These are phyloP conservation scores for Pachysolen tannophilus DNA, from an alignment of 805 yeast genomes.

Conservation along the genomic window DNA sequence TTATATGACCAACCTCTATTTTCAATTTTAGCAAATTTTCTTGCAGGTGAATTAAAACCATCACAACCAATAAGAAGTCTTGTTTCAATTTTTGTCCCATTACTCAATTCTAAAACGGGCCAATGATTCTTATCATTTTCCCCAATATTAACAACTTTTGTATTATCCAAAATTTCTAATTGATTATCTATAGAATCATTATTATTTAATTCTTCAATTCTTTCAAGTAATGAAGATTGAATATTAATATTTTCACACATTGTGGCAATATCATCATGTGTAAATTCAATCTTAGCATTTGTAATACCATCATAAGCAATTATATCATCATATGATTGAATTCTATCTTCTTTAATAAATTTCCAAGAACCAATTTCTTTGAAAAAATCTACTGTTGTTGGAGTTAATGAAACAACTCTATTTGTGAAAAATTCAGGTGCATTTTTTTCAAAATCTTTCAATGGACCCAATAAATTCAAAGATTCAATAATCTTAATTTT, in stretches of 20 bases:
- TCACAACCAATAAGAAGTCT: conserved; percentile 91
- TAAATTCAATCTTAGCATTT: conserved; percentile 65
- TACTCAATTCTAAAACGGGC: conserved; percentile 67
- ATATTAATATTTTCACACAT: conserved; percentile 88
- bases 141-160: conserved; percentile 55
- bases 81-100: conserved; percentile 57
- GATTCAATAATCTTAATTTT: conserved; percentile 71
- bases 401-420: conserved; percentile 81
- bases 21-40: conserved; percentile 71
- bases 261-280: conserved; percentile 56
- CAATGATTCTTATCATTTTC: conserved; percentile 38
- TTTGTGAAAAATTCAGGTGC: conserved; percentile 58
- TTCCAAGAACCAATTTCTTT: conserved; percentile 72
- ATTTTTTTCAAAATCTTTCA: conserved; percentile 34
- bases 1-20: conserved; percentile 90
- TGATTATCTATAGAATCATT: conserved; percentile 14
- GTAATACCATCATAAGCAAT: conserved; percentile 82
- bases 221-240: conserved; percentile 60
- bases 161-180: conserved; percentile 48
- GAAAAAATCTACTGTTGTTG: conserved; percentile 62
- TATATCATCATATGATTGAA: conserved; percentile 73
- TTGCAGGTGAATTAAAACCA: conserved; percentile 90
- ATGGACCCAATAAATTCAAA: conserved; percentile 38
- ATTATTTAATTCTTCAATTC: conserved; percentile 36
- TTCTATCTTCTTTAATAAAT: conserved; percentile 57